Percentiles rank a stretch among this genome's conserved stretches.
phyloP scores from a whole-genome alignment of 2,329 filamentous ascomycete genomes.

The Fusarium sp. region DNA sequence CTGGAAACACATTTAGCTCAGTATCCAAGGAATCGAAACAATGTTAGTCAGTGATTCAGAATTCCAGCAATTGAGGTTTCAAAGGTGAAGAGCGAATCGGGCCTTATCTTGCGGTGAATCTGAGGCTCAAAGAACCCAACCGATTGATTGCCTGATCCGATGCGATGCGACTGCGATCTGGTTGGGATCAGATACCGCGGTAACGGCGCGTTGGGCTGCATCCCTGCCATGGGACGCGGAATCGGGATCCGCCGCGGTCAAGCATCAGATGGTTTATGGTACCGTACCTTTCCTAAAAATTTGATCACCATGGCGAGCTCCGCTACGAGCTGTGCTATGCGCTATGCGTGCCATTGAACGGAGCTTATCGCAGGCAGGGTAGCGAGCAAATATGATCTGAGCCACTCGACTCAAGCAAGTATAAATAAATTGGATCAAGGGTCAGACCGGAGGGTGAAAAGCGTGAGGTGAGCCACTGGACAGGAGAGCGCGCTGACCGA shows the following conservation, averaged over 20 bases:
- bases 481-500: background rate
- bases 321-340: no score
- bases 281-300: background rate
- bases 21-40: constrained; percentile 3
- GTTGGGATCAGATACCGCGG: constrained; percentile 24
- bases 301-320: constrained; percentile 12
- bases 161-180: constrained; percentile 5
- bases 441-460: no score
- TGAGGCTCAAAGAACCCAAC: background rate
- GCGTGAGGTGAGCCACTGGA: no score
- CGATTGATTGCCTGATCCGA: constrained; percentile 16
- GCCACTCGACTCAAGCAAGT: background rate
- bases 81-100: constrained; percentile 6
- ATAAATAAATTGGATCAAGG: background rate
- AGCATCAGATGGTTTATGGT: constrained; percentile 30
- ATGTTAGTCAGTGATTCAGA: background rate
- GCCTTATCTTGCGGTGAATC: constrained; percentile 26
- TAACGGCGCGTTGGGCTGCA: background rate
- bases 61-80: background rate
- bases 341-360: no score
- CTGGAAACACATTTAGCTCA: background rate
- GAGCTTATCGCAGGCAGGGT: no score
- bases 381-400: background rate
- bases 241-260: constrained; percentile 27
- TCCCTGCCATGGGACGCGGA: background rate